Conservation (phyloP, 192 early-diverging fungal genomes). For the Mortierella antarctica region DNA sequence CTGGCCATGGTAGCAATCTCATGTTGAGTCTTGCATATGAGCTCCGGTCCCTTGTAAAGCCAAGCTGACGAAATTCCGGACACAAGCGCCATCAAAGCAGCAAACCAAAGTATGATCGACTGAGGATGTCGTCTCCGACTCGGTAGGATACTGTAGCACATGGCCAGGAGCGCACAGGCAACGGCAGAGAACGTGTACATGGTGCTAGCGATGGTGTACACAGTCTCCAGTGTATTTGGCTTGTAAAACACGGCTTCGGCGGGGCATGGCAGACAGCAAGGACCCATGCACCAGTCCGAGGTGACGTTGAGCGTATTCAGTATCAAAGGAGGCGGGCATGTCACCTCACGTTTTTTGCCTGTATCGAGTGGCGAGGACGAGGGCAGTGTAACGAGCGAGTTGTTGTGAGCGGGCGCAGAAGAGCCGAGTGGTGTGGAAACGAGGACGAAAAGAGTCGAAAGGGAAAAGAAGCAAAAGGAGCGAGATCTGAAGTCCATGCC, state of each 20-base stretch:
- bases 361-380: too few relatives aligned
- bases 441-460: too few relatives aligned
- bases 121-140: slow-evolving; percentile 35
- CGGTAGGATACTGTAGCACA: slow-evolving; percentile 8
- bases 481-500: too few relatives aligned
- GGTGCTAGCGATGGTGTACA: slow-evolving; percentile 25
- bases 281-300: slow-evolving; percentile 12
- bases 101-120: slow-evolving; percentile 20
- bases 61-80: slow-evolving; percentile 21
- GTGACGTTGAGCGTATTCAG: slow-evolving; percentile 3
- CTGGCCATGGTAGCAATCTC: slow-evolving; percentile 33
- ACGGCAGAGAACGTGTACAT: slow-evolving; percentile 20
- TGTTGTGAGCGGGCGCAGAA: too few relatives aligned
- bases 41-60: slow-evolving; percentile 16
- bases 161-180: slow-evolving; percentile 6
- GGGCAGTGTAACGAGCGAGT: too few relatives aligned
- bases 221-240: slow-evolving; percentile 12
- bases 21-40: slow-evolving; percentile 28
- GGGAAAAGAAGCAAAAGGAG: too few relatives aligned
- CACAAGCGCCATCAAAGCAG: slow-evolving; percentile 12
- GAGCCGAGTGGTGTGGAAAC: too few relatives aligned
- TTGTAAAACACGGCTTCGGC: slow-evolving; percentile 28
- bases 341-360: background rate
- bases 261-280: slow-evolving; percentile 37
- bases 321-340: slow-evolving; percentile 37